A percentile compares a stretch with the other conserved stretches of the same genome.
These are phyloP conservation scores for Leishmania amazonensis DNA, from an alignment of 208 protist species.

Conservation along the genomic window DNA sequence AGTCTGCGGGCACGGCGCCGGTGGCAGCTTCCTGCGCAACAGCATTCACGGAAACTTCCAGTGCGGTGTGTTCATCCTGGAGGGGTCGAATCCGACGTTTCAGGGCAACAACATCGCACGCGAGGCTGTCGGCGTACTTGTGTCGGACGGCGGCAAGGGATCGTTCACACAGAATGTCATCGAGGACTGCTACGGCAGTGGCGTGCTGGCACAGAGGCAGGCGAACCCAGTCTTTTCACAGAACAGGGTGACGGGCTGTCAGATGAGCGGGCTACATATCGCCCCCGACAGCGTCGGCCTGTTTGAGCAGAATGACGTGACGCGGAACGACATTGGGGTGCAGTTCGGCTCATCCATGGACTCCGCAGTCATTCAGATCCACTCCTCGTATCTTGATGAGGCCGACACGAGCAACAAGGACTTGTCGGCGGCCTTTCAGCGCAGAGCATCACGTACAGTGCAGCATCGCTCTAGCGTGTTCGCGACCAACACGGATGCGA, in stretches of 20 bases:
- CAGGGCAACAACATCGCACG: constrained; percentile 50
- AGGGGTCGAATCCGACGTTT: constrained; percentile 50
- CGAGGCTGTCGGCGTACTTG: constrained; percentile 71
- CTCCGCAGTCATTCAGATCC: constrained; percentile 52
- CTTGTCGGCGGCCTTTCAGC: neutral
- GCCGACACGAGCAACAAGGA: neutral
- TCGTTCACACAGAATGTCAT: constrained; percentile 62
- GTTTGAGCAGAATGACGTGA: constrained; percentile 62
- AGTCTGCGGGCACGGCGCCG: constrained; percentile 42
- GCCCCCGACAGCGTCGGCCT: constrained; percentile 52
- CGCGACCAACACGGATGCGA: constrained; percentile 18
- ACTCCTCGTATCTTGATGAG: constrained; percentile 34
- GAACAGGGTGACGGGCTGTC: constrained; percentile 56
- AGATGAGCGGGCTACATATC: constrained; percentile 62
- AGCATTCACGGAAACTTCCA: constrained; percentile 70
- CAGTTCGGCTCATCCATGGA: constrained; percentile 67
- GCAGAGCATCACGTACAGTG: neutral
- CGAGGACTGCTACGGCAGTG: constrained; percentile 58
- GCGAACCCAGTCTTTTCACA: constrained; percentile 56
- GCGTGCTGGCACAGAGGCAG: constrained; percentile 63
- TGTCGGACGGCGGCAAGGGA: constrained; percentile 66
- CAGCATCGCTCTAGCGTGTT: constrained; percentile 11
- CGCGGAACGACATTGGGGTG: constrained; percentile 75
- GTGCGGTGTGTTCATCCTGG: constrained; percentile 65
- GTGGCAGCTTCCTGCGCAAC: constrained; percentile 61